Base-by-base conservation (phyloP, 2,329 filamentous ascomycete genomes). In the Geosmithia putterillii region DNA sequence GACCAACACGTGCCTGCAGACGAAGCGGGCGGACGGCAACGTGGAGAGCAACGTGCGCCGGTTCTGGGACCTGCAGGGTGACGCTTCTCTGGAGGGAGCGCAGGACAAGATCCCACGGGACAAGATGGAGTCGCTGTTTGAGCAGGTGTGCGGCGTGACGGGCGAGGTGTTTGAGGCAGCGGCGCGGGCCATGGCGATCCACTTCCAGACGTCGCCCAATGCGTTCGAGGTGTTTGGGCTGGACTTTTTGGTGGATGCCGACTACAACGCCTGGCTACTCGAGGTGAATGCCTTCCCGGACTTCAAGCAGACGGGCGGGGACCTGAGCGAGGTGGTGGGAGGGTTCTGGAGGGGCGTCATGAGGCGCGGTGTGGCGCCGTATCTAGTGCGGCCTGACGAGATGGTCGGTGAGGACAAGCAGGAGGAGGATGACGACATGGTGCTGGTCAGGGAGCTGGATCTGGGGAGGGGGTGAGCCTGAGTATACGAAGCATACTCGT, bases 271-370 rank as follows among this genome's bases (percentile, higher is more conserved):
- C 3, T 95, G 81, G 79, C 59, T 98, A 54, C 66, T 98, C 45
- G 92, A 98, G 66, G 76, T 94, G 25, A 98, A 98, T 66, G 86
- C 90, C 1, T 98, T 94, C 63, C 92, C 92, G 9, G 92, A 98
- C 65, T 96, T 96, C 57, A 80, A 76, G 56, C 90, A 96, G 74
- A 95, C 88, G 15, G 92, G 92, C 8, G 88, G 86, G 0, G 81
- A 84, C 45, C 62, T 94, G 50, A 77, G 73, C 56, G 74, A 66
- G 0, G 62, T 96, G 36, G 81, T 98, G 20, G 74, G 69, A 18
- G 83, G 80, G 7, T 70, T 98, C 51, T 92, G 94, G 71, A 72
- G 77, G 53, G 83, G 77, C 10, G 81, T 86, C 19, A 70, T 95
- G 37, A 70, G 77, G 44, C 65, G 73, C 49, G 85, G 70, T 2